Evolutionary conservation across 164 flowering plant genomes (phyloP), one percentile per base, ranked within the genome.

Genomic region (Buxus sempervirens): DNA sequence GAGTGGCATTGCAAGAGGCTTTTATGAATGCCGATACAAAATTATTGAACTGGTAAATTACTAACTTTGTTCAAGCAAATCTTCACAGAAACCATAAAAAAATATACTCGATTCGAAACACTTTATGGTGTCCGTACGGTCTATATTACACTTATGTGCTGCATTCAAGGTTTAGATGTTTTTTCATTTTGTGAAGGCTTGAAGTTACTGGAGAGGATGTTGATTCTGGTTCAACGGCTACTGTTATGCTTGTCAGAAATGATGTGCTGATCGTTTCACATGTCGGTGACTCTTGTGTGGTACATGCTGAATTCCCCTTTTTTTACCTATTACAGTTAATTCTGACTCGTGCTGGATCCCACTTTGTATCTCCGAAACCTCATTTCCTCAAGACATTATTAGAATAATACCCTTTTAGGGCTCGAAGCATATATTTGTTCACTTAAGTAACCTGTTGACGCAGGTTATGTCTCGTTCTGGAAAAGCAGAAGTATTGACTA

Each of bases 141-240:
- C n/a, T 54, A 55, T 53, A 60, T 77, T 38, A 15, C 51, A 15
- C 12, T 10, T 5, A 45, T 61, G 42, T 66, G 67, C 70, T 71
- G 63, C 69, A 21, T 77, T 70, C 66, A 72, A 60, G 64, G 69
- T 68, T 75, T 69, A 21, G 61, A 27, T 72, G 73, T 54, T 76
- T 70, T 79, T 80, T 70, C 60, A 65, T 79, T 80, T 82, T 76
- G 62, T 78, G 41, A 80, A 95, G 98, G 97, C 93, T 95, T 80
- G 93, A 85, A 71, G 72, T 14, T 48, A 77, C 25, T 25, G 89
- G 77, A 45, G 85, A 86, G 73, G 89, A 84, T 45, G 87, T 65
- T 54, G 97, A 88, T 61, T 95, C 98, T 72, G 98, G 98, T 41
- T 75, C 98, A 45, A 95, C 98, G 15, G 98, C 96, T 26, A 95